A percentile compares a stretch with the other conserved stretches of the same genome.
These are phyloP conservation scores for Curvularia eragrostidis DNA, from an alignment of 2,329 filamentous ascomycete species.

Conservation along the genomic window DNA sequence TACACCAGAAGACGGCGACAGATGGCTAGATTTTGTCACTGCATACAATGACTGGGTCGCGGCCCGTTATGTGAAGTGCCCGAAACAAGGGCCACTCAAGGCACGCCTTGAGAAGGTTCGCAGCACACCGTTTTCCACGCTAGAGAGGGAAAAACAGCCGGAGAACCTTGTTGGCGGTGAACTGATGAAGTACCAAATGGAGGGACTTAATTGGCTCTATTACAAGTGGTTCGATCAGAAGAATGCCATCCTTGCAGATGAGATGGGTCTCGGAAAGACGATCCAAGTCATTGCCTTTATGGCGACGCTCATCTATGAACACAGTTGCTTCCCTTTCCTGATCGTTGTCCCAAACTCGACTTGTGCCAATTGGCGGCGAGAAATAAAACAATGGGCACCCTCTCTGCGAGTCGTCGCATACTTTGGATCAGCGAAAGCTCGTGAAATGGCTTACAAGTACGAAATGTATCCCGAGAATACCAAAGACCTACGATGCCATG, in stretches of 20 bases:
- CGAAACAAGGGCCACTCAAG: slow-evolving; percentile 63
- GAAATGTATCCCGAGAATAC: slow-evolving; percentile 78
- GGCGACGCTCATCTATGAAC: slow-evolving; percentile 67
- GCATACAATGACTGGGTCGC: slow-evolving; percentile 88
- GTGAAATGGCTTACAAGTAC: slow-evolving; percentile 77
- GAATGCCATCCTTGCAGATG: slow-evolving; percentile 92
- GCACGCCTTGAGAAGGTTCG: slow-evolving; percentile 74
- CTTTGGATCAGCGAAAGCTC: slow-evolving; percentile 77
- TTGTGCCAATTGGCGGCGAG: slow-evolving; percentile 95
- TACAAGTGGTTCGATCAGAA: slow-evolving; percentile 83
- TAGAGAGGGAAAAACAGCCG: slow-evolving; percentile 76
- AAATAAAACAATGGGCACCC: slow-evolving; percentile 93
- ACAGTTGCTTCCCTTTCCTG: slow-evolving; percentile 86
- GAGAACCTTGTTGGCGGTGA: slow-evolving; percentile 75
- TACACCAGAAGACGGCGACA: slow-evolving; percentile 64
- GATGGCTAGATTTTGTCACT: slow-evolving; percentile 79
- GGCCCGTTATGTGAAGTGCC: slow-evolving; percentile 74
- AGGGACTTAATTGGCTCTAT: slow-evolving; percentile 94
- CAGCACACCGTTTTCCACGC: slow-evolving; percentile 67
- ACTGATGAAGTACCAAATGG: slow-evolving; percentile 91
- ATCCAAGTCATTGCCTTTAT: slow-evolving; percentile 89
- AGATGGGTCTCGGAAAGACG: slow-evolving; percentile 98
- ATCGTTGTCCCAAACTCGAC: slow-evolving; percentile 94
- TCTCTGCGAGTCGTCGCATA: slow-evolving; percentile 88
- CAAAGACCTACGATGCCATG: slow-evolving; percentile 79